Base-by-base conservation (phyloP, 768 basidiomycete genomes). In the Pleurotus eryngii region DNA sequence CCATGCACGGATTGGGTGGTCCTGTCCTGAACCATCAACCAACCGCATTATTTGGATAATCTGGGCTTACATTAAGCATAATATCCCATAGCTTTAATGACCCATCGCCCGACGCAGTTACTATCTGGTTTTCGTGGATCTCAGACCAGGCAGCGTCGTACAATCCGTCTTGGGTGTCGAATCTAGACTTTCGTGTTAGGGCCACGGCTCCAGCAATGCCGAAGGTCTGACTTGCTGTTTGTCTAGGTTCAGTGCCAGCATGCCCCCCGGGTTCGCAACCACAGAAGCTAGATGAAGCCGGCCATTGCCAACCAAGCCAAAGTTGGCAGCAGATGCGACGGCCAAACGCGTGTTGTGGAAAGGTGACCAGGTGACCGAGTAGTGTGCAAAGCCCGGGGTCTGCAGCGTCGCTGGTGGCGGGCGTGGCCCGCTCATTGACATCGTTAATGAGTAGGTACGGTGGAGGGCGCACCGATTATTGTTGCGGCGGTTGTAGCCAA, bases 111-210 rank as follows among this genome's bases (percentile, higher is more conserved):
- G 92, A 94, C 0, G 84, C 90, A 1, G 92, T 86, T 2, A 90
- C 87, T 38, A 98, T 72, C 67, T 98, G 96, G 67, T 96, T 94
- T 74, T 96, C 95, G 71, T 97, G 92, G 30, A 85, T 71, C 73
- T 98, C 96, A 37, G 92, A 95, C 95, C 95, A 98, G 0, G 95
- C 93, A 48, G 94, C 75, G 65, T 95, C 94, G 68, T 89, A 95
- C 6, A 95, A 72, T 0, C 89, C 91, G 65, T 96, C 95, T 69
- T 94, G 92, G 0, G 92, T 86, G 68, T 95, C 92, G 64, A 87
- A 96, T 60, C 92, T 95, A 67, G 61, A 55, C 56, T 47, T 62
- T 63, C 59, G 68, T 65, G 56, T 59, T 54, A 55, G 38, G 17
- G 37, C 40, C 24, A 53, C 11, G 24, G 24, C 30, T 51, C 46